A percentile compares a stretch with the other conserved stretches of the same genome.
Conservation (phyloP, 2,329 filamentous ascomycete genomes). For the Raffaelea deltoideospora region DNA sequence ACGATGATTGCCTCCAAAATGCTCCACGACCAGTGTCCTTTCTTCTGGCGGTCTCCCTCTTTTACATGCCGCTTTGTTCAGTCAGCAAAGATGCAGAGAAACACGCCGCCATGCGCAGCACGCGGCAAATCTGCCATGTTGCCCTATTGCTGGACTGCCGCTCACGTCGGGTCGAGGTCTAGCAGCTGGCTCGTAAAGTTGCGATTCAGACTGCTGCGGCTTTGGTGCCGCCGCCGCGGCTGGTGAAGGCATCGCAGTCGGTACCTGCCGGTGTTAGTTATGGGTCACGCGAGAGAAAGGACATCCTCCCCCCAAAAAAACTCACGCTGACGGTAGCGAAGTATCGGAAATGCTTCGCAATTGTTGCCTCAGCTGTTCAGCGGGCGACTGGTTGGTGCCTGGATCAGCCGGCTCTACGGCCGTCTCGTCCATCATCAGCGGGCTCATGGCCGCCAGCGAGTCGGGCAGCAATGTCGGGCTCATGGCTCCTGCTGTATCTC, state of each 20-base stretch:
- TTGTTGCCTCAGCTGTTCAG: constrained; percentile 13
- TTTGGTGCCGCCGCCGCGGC: constrained; percentile 12
- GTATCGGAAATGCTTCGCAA: constrained; percentile 14
- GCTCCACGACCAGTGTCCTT: too few species aligned
- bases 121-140: too few species aligned
- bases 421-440: too few species aligned
- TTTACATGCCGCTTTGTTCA: too few species aligned
- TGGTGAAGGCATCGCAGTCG: constrained; percentile 13
- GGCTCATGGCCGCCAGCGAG: constrained; percentile 10
- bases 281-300: too few species aligned
- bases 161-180: constrained; percentile 12
- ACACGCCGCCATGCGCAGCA: too few species aligned
- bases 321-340: constrained; percentile 11
- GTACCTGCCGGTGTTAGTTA: too few species aligned
- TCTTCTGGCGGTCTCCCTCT: too few species aligned
- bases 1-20: too few species aligned
- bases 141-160: too few species aligned
- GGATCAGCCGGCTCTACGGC: constrained; percentile 6
- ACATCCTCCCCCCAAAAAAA: neutral
- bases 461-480: constrained; percentile 9
- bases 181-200: constrained; percentile 13
- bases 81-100: too few species aligned
- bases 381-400: constrained; percentile 10
- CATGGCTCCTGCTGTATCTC: constrained; percentile 4
- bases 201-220: constrained; percentile 13